These are phyloP conservation scores for Conringia planisiliqua DNA, from an alignment of 345 rosid species.

Conservation along the genomic window DNA sequence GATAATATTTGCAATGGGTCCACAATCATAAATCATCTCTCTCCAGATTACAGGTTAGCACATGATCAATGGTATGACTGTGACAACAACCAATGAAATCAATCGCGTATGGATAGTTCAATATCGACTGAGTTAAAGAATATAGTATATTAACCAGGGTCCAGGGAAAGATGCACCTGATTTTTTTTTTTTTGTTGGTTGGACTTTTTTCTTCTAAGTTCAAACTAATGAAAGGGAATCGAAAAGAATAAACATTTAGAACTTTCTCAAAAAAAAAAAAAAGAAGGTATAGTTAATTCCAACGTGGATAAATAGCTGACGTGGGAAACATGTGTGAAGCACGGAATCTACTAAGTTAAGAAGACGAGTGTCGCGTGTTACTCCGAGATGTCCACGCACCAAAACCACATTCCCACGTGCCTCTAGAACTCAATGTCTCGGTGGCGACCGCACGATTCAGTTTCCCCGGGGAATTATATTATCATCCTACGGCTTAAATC, in stretches of 20 bases:
- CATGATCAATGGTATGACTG: too few relatives aligned
- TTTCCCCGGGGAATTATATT: neutral
- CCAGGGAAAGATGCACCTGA: too few relatives aligned
- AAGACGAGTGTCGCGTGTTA: constrained; percentile 29
- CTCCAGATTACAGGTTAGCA: too few relatives aligned
- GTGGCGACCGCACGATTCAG: neutral
- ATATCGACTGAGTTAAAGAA: too few relatives aligned
- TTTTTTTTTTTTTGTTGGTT: too few relatives aligned
- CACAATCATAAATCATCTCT: too few relatives aligned
- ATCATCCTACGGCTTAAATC: constrained; percentile 17
- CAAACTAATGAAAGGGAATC: neutral
- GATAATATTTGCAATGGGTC: too few relatives aligned
- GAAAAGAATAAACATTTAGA: too few relatives aligned
- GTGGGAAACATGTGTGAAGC: constrained; percentile 29
- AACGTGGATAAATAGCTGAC: constrained; percentile 3
- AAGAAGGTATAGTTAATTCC: neutral
- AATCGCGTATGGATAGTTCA: too few relatives aligned
- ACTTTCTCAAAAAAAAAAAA: neutral
- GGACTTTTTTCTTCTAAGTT: too few relatives aligned
- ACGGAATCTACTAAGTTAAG: constrained; percentile 10
- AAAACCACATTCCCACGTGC: constrained; percentile 25
- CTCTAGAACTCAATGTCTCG: neutral
- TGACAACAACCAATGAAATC: too few relatives aligned
- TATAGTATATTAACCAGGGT: too few relatives aligned
- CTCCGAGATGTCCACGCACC: constrained; percentile 20